Base-by-base conservation (phyloP, 164 flowering plant species). In the Protea cynaroides region DNA sequence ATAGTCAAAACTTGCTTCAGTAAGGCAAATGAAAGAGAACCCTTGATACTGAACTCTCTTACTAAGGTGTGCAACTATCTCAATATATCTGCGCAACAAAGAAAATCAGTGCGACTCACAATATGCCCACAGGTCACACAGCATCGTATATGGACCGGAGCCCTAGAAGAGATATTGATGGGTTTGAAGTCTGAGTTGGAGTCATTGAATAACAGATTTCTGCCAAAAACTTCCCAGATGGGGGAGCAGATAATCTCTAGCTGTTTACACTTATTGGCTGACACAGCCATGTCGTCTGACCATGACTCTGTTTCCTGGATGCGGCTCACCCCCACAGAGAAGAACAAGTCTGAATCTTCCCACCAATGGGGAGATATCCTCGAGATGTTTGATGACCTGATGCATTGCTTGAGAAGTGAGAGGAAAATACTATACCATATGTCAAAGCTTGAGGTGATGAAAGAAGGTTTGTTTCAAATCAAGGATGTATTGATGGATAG, bases 391-490 rank as follows among this genome's bases (percentile, higher is more conserved):
- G 71, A 67, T 36, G 90, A 94, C 67, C 87, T 94, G 40, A 73
- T 74, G 4, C 71, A 71, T 36, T 86, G 80, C 73, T 71, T 85
- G 61, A 70, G 68, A 47, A 68, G 37, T 46, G 90, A 88, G 58
- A 67, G 67, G 24, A 70, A 66, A 44, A 54, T 81, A 50, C 59
- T 58, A 15, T 66, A 71, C 43, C 72, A 85, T 64, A 70, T 83
- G 50, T 59, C 55, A 23, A 94, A 94, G 78, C 77, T 91, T 19
- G 86, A 85, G 70, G 76, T 66, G 19, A 86, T 91, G 96, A 91
- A 81, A 79, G 96, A 94, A 78, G 99, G 99, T 29, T 61, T 94
- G 25, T 75, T 66, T 56, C 97, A 91, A 72, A 81, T 94, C 44
- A 89, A 77, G 76, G 89, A 94, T 72, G 86, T 91, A 21, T 62